Percentiles rank a stretch among this genome's conserved stretches.
These are phyloP conservation scores for Myriosclerotinia scirpicola DNA, from an alignment of 2,329 filamentous ascomycete species.

Conservation along the genomic window DNA sequence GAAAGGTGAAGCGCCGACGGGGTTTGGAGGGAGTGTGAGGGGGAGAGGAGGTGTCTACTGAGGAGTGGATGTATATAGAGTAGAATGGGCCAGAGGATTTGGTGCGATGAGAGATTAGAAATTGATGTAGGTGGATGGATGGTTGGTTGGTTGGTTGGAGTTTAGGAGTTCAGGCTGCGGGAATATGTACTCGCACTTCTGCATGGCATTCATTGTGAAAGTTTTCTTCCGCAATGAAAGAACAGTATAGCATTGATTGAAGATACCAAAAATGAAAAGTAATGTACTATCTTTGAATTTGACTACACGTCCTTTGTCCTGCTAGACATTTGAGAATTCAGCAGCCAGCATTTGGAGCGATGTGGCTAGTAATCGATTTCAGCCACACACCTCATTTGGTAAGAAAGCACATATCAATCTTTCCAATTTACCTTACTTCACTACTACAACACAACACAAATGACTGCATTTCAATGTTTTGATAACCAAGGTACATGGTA, in stretches of 20 bases:
- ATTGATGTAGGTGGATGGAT: slow-evolving; percentile 1
- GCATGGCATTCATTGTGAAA: neutral
- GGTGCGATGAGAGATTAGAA: neutral
- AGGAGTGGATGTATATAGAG: slow-evolving; percentile 6
- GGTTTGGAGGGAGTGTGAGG: neutral
- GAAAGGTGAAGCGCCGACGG: neutral
- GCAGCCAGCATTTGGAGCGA: too few relatives aligned
- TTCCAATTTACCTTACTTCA: too few relatives aligned
- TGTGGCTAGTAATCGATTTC: too few relatives aligned
- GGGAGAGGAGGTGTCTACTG: slow-evolving; percentile 18
- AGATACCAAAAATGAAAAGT: slow-evolving; percentile 9
- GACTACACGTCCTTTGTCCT: neutral
- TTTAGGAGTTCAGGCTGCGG: slow-evolving; percentile 8
- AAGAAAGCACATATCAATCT: too few relatives aligned
- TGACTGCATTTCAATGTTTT: too few relatives aligned
- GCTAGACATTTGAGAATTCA: too few relatives aligned
- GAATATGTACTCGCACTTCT: neutral
- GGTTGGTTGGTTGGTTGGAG: neutral
- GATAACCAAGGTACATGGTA: too few relatives aligned
- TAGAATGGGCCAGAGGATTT: neutral
- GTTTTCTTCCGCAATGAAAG: neutral
- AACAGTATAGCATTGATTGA: neutral
- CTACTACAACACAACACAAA: too few relatives aligned
- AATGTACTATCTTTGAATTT: neutral
- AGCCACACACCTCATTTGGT: too few relatives aligned